Conservation (phyloP, 1,284 basidiomycete species). For the Malassezia yamatoensis region DNA sequence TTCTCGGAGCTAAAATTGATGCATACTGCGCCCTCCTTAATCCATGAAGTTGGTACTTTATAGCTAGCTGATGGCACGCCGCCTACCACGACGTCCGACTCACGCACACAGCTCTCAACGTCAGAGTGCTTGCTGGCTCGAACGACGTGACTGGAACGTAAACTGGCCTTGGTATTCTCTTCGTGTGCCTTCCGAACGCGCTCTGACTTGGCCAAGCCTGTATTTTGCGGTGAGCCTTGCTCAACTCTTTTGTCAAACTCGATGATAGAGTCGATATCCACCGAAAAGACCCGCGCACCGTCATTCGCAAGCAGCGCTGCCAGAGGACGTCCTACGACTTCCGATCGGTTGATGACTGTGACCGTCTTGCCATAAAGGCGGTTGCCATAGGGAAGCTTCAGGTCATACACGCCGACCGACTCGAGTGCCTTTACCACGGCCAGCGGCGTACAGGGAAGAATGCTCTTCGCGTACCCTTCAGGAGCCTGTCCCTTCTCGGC, state of each 20-base stretch:
- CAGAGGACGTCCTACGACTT: constrained; percentile 88
- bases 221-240: constrained; percentile 3
- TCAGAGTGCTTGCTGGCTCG: constrained; percentile 22
- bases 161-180: constrained; percentile 50
- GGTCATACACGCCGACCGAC: constrained; percentile 81
- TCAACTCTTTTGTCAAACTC: constrained; percentile 50
- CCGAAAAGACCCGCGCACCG: constrained; percentile 84
- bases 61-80: constrained; percentile 58
- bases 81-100: constrained; percentile 39
- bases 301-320: constrained; percentile 90
- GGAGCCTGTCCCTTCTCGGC: constrained; percentile 50
- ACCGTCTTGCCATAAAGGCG: constrained; percentile 84
- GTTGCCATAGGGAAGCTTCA: constrained; percentile 80
- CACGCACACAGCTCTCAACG: constrained; percentile 32
- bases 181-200: constrained; percentile 52
- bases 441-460: constrained; percentile 90
- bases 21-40: constrained; percentile 86
- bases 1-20: constrained; percentile 90
- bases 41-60: constrained; percentile 75
- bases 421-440: constrained; percentile 89
- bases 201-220: constrained; percentile 26
- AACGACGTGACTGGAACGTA: constrained; percentile 65
- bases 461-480: constrained; percentile 74
- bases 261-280: constrained; percentile 85
- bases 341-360: constrained; percentile 91